Conservation (phyloP, 2,329 filamentous ascomycete genomes). For the Trichoderma endophyticum region DNA sequence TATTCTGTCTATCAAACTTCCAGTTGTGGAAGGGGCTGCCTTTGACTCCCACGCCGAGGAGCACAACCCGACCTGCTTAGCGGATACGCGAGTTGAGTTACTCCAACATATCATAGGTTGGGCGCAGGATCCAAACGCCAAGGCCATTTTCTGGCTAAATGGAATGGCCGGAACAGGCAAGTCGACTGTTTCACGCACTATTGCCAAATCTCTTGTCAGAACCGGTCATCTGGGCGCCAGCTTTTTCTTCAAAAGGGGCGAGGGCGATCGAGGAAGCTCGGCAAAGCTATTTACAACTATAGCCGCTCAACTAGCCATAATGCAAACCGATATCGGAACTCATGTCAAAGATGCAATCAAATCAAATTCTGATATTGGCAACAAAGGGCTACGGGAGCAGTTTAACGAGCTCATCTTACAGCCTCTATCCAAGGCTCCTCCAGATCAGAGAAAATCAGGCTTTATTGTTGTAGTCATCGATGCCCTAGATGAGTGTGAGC, state of each 20-base stretch:
- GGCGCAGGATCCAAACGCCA: neutral
- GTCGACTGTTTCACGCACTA: neutral
- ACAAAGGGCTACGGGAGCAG: neutral
- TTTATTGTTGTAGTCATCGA: neutral
- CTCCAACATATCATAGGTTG: neutral
- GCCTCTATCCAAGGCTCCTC: neutral
- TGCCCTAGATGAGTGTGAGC: neutral
- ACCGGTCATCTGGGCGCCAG: neutral
- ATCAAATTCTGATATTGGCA: neutral
- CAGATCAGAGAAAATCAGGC: neutral
- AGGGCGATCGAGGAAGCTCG: neutral
- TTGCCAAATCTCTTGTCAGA: neutral
- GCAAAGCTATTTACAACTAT: neutral
- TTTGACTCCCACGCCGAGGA: neutral
- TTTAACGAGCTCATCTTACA: neutral
- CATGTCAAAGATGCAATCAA: neutral
- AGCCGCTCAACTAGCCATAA: neutral
- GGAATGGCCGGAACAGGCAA: conserved; percentile 1
- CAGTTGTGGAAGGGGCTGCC: neutral
- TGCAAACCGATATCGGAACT: neutral
- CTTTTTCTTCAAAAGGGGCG: conserved; percentile 3
- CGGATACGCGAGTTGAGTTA: neutral
- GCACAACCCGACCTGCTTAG: neutral
- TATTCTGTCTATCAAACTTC: neutral
- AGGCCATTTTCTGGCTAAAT: conserved; percentile 2